Evolutionary conservation across 805 yeast genomes (phyloP).

Genomic region (Nadsonia fulvescens): DNA sequence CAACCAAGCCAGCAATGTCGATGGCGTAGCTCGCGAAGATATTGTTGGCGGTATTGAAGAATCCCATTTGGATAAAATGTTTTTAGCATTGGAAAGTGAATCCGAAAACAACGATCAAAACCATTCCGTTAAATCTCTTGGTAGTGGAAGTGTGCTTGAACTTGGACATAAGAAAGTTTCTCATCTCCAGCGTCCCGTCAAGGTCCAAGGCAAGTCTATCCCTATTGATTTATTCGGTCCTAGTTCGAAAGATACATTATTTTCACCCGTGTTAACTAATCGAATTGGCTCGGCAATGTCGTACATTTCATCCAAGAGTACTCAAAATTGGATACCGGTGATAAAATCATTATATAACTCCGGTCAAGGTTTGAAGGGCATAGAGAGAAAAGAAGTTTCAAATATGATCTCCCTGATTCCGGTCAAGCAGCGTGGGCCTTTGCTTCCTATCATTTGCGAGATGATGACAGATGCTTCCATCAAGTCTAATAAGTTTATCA

Average conservation of each 20-base stretch:
- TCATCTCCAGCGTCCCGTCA: slow-evolving; percentile 7
- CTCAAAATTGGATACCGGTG: slow-evolving; percentile 11
- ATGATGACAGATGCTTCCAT: slow-evolving; percentile 12
- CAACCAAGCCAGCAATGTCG: slow-evolving; percentile 9
- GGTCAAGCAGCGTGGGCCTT: slow-evolving; percentile 9
- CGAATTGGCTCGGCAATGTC: slow-evolving; percentile 9
- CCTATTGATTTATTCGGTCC: too few species aligned
- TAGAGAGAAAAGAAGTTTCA: slow-evolving; percentile 13
- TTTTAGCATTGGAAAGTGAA: slow-evolving; percentile 9
- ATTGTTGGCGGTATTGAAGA: background rate
- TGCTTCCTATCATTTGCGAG: slow-evolving; percentile 10
- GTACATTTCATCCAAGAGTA: slow-evolving; percentile 4
- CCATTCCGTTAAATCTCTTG: slow-evolving; percentile 5
- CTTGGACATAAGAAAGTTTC: slow-evolving; percentile 5
- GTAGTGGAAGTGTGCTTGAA: slow-evolving; percentile 4
- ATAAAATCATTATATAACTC: slow-evolving; percentile 6
- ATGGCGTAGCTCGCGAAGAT: slow-evolving; percentile 8
- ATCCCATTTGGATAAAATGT: slow-evolving; percentile 3
- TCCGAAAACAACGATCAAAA: slow-evolving; percentile 4
- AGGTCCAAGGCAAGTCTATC: slow-evolving; percentile 6
- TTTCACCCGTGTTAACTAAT: too few species aligned
- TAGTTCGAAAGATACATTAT: too few species aligned
- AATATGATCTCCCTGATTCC: slow-evolving; percentile 14
- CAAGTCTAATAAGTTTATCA: slow-evolving; percentile 6
- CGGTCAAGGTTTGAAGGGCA: slow-evolving; percentile 10